Evolutionary conservation across 2,329 filamentous ascomycete species (phyloP).

Genomic region (Penicillium sp.): DNA sequence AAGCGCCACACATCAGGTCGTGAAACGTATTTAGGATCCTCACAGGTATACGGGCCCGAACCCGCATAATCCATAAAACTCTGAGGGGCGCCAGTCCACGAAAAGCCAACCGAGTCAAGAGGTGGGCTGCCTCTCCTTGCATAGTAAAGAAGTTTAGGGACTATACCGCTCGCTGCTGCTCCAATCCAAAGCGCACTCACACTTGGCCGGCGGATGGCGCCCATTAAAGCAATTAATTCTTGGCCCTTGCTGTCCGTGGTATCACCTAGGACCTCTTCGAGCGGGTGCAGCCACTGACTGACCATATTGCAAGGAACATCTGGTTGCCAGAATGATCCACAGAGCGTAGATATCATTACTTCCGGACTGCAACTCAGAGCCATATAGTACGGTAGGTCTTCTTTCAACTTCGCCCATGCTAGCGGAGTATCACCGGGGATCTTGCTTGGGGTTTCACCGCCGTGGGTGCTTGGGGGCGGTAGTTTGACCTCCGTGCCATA

Average conservation of each 20-base stretch:
- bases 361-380: constrained; percentile 15
- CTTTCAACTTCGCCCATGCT: constrained; percentile 3
- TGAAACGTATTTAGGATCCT: constrained; percentile 1
- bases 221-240: constrained; percentile 10
- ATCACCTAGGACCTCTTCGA: constrained; percentile 6
- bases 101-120: constrained; percentile 4
- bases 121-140: constrained; percentile 3
- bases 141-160: constrained; percentile 3
- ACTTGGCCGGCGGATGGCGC: constrained; percentile 12
- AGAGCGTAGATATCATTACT: constrained; percentile 11
- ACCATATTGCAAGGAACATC: constrained; percentile 16
- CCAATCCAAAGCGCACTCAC: constrained; percentile 12
- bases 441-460: background rate
- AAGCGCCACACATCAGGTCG: constrained; percentile 15
- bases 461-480: constrained; percentile 3
- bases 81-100: constrained; percentile 15
- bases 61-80: constrained; percentile 14
- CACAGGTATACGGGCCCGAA: constrained; percentile 6
- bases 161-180: constrained; percentile 5
- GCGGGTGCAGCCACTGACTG: constrained; percentile 16
- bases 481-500: constrained; percentile 8
- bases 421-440: background rate
- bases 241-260: background rate
- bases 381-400: constrained; percentile 15
- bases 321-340: constrained; percentile 15